Percentiles rank a stretch among this genome's conserved stretches.
Conservation (phyloP, 768 basidiomycete species). For the Tylopilus rubrobrunneus region DNA sequence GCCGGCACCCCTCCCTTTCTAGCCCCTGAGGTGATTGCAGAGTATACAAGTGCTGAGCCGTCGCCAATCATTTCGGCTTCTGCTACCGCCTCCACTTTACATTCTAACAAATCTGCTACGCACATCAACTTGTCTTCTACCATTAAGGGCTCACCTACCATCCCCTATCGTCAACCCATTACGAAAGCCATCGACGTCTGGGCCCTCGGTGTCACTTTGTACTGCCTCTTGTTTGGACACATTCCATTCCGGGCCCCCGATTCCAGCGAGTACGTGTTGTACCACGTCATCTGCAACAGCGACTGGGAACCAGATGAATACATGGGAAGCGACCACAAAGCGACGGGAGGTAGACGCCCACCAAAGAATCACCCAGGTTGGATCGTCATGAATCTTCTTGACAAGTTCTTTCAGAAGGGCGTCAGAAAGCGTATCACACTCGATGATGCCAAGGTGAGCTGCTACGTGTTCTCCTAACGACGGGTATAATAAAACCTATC, state of each 20-base stretch:
- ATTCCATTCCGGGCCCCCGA: slow-evolving; percentile 69
- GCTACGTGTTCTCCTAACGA: not conserved
- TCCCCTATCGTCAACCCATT: slow-evolving; percentile 47
- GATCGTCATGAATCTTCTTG: slow-evolving; percentile 67
- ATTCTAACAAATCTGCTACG: slow-evolving; percentile 26
- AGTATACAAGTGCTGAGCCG: slow-evolving; percentile 41
- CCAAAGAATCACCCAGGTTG: slow-evolving; percentile 47
- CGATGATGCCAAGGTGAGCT: slow-evolving; percentile 73
- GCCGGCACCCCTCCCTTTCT: slow-evolving; percentile 96
- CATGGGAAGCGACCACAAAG: slow-evolving; percentile 70
- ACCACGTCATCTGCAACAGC: slow-evolving; percentile 71
- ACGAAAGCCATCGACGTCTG: slow-evolving; percentile 96
- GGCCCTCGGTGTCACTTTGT: slow-evolving; percentile 95
- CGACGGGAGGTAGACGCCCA: slow-evolving; percentile 60
- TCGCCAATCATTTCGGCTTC: slow-evolving; percentile 32
- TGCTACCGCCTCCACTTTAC: slow-evolving; percentile 29
- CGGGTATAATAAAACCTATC: not conserved
- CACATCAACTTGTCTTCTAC: slow-evolving; percentile 30
- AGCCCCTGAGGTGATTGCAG: slow-evolving; percentile 90
- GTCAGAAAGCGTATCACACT: slow-evolving; percentile 69
- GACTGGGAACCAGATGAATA: slow-evolving; percentile 64
- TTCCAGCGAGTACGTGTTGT: slow-evolving; percentile 69
- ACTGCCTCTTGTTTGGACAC: slow-evolving; percentile 86
- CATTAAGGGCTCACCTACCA: slow-evolving; percentile 23
- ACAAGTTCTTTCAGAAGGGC: slow-evolving; percentile 79